Percentiles rank a stretch among this genome's conserved stretches.
phyloP scores from a whole-genome alignment of 169 alveolate genomes.

The Plasmodium yoelii region DNA sequence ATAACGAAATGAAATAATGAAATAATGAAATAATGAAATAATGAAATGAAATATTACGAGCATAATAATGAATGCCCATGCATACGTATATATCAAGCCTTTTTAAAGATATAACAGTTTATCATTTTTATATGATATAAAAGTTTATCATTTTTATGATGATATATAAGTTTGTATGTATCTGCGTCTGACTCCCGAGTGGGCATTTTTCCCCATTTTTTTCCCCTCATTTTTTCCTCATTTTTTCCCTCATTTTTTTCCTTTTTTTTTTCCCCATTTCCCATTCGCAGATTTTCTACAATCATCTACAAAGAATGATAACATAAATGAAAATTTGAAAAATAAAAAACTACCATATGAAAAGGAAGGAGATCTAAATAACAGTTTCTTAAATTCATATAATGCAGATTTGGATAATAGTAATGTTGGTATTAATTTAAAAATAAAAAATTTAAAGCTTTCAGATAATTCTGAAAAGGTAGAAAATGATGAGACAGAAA shows the following conservation, averaged over 20 bases:
- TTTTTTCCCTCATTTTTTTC: not conserved
- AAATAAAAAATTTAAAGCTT: slow-evolving; percentile 48
- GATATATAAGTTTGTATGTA: not conserved
- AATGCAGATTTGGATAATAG: slow-evolving; percentile 53
- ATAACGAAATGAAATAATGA: too few relatives aligned
- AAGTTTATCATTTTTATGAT: not conserved
- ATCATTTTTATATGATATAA: not conserved
- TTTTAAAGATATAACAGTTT: too few relatives aligned
- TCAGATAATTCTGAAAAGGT: slow-evolving; percentile 5
- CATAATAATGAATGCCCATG: too few relatives aligned
- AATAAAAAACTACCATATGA: slow-evolving; percentile 24
- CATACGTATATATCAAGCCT: too few relatives aligned
- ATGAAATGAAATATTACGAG: too few relatives aligned
- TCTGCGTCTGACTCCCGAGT: not conserved
- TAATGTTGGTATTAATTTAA: slow-evolving; percentile 56
- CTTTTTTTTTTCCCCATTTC: not conserved
- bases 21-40: too few relatives aligned
- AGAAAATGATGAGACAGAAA: not conserved
- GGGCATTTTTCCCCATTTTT: not conserved
- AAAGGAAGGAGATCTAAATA: slow-evolving; percentile 26
- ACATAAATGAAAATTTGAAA: slow-evolving; percentile 38
- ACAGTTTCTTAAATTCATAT: slow-evolving; percentile 52
- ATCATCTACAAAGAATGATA: slow-evolving; percentile 34
- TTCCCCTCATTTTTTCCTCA: not conserved
- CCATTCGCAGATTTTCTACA: slow-evolving; percentile 22